Evolutionary conservation across 495 filamentous ascomycete species (phyloP).

Genomic region (Neurospora sublineolata): DNA sequence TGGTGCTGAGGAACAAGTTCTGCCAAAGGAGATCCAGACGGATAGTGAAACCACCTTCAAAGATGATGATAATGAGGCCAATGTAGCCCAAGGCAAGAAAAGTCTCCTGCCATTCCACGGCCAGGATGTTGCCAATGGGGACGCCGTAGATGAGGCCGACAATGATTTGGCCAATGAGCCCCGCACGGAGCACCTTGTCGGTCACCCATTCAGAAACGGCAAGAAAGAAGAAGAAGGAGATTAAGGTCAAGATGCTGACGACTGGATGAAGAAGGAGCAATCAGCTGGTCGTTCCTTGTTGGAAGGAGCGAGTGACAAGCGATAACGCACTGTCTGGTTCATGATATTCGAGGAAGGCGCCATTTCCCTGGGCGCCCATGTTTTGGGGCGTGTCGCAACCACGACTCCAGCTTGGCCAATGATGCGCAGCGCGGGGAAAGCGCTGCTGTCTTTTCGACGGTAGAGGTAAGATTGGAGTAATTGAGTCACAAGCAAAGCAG

Average conservation of each 20-base stretch:
- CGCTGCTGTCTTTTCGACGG: neutral
- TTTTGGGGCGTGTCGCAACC: neutral
- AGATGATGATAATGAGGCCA: conserved; percentile 63
- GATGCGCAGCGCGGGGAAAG: neutral
- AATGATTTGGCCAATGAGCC: conserved; percentile 63
- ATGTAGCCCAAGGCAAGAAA: conserved; percentile 66
- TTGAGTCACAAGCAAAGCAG: neutral
- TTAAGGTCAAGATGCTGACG: conserved; percentile 41
- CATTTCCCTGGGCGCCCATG: conserved; percentile 1
- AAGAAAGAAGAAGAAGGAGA: conserved; percentile 56
- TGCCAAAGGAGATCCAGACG: conserved; percentile 44
- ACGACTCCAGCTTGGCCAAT: conserved; percentile 1
- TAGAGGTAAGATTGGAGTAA: neutral
- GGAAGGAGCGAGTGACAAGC: neutral
- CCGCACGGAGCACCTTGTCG: conserved; percentile 55
- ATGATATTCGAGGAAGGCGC: conserved; percentile 16
- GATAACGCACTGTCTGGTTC: conserved; percentile 10
- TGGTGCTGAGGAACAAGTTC: conserved; percentile 47
- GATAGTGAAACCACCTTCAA: conserved; percentile 62
- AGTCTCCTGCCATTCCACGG: conserved; percentile 43
- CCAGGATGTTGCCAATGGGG: conserved; percentile 37
- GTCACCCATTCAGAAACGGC: conserved; percentile 48
- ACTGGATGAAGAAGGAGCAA: conserved; percentile 1
- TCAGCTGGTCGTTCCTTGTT: neutral
- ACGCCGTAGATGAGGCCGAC: conserved; percentile 60